Evolutionary conservation across 1,284 basidiomycete species (phyloP), one percentile per base, ranked within the genome.

Genomic region (Tetrapyrgos nigripes): DNA sequence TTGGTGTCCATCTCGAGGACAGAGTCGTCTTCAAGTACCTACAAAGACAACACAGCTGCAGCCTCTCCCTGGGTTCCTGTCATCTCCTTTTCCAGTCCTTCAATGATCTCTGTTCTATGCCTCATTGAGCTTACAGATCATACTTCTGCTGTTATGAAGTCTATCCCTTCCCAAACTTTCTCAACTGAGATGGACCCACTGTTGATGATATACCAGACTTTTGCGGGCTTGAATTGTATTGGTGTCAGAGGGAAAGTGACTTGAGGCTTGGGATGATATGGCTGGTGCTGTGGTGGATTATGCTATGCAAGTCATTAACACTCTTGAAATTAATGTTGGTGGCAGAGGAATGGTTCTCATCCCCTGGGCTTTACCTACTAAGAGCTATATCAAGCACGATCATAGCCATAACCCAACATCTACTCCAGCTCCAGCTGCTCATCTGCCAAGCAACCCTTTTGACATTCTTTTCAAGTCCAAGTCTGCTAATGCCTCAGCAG

Each of bases 71-170:
- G 14, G 5, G 13, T n/a, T n/a, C 37, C 17, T 40, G 14, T 8
- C 21, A 50, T 74, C 46, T 71, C 65, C 50, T n/a, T 26, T 3
- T 49, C 19, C 14, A 6, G n/a, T 24, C 13, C 68, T 94, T 44
- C 85, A 91, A 61, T 29, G 48, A 56, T 56, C 37, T 56, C 55
- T 9, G 93, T 91, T 0, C 84, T 97, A 13, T 89, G 94, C 26
- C 82, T 98, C 27, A 86, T 97, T 60, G 94, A 97, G 72, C 83
- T 98, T 23, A 94, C 95, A 1, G 93, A 97, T 53, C 92, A 96
- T 66, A 92, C 92, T 1, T 96, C 93, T 2, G 91, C 92, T 0
- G 88, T 97, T 53, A 91, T 98, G 85, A 92, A 89, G 68, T 94
- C 93, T 6, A 89, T 93, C 4, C n/a, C n/a, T n/a, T n/a, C 45